Percentiles rank a stretch among this genome's conserved stretches.
phyloP scores from a whole-genome alignment of 2,329 filamentous ascomycete species.

The Sordariomycetes sp. region DNA sequence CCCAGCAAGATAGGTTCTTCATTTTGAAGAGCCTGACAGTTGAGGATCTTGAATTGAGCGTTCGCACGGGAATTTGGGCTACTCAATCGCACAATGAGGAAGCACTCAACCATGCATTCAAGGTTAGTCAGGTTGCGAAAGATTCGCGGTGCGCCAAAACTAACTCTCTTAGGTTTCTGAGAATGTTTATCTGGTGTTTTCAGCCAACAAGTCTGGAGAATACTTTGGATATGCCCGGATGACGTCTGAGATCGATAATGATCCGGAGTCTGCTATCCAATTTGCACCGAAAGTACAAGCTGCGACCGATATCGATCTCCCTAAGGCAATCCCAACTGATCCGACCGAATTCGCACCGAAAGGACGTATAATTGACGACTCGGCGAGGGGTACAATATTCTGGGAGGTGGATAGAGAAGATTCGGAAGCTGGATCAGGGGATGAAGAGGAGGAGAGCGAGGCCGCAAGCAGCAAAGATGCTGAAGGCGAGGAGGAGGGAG shows the following conservation, averaged over 20 bases:
- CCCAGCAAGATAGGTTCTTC: constrained; percentile 68
- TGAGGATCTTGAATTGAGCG: constrained; percentile 81
- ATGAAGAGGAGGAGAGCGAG: constrained; percentile 33
- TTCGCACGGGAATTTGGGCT: constrained; percentile 84
- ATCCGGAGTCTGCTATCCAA: constrained; percentile 59
- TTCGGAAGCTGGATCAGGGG: constrained; percentile 28
- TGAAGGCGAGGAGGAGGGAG: constrained; percentile 29
- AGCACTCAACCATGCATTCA: constrained; percentile 71
- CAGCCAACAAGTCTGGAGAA: constrained; percentile 93
- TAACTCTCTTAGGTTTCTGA: constrained; percentile 67
- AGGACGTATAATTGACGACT: constrained; percentile 87
- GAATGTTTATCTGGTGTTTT: constrained; percentile 87
- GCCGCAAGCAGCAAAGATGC: constrained; percentile 16
- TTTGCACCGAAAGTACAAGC: constrained; percentile 58
- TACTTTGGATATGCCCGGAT: constrained; percentile 95
- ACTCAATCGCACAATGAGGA: constrained; percentile 91
- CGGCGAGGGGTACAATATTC: constrained; percentile 88
- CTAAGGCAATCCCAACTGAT: constrained; percentile 71
- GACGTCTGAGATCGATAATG: constrained; percentile 73
- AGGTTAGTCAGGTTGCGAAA: constrained; percentile 42
- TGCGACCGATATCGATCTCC: constrained; percentile 53
- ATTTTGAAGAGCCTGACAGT: constrained; percentile 88
- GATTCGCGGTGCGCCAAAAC: no score
- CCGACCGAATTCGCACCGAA: constrained; percentile 70
- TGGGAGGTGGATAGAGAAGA: constrained; percentile 75